These are phyloP conservation scores for Oryza coarctata DNA, from an alignment of 176 grass and related monocot genomes.

Conservation along the genomic window DNA sequence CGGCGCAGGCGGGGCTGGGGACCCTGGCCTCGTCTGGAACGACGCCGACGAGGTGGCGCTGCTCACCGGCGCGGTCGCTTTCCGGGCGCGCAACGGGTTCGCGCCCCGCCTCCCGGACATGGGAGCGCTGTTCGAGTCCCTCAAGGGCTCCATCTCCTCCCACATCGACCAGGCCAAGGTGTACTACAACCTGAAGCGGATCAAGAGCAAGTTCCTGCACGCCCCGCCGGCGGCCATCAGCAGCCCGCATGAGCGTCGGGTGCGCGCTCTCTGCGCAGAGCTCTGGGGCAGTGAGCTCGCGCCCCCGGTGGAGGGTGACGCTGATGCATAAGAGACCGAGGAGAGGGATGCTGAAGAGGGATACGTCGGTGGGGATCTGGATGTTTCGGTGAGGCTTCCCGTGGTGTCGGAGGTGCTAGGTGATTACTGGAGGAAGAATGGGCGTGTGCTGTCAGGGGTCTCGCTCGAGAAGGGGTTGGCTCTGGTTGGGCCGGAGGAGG, in stretches of 20 bases:
- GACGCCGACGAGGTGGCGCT: slow-evolving; percentile 60
- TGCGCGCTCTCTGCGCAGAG: slow-evolving; percentile 53
- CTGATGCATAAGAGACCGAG: slow-evolving; percentile 17
- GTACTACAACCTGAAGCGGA: slow-evolving; percentile 89
- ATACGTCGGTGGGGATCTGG: neutral
- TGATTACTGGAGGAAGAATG: slow-evolving; percentile 64
- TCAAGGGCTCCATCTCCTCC: slow-evolving; percentile 40
- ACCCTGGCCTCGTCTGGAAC: slow-evolving; percentile 43
- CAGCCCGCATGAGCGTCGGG: slow-evolving; percentile 48
- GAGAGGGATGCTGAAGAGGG: slow-evolving; percentile 21
- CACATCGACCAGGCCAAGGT: slow-evolving; percentile 61
- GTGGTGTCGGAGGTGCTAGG: slow-evolving; percentile 55
- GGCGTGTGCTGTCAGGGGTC: slow-evolving; percentile 40
- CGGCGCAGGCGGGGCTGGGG: neutral
- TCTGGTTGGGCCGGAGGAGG: slow-evolving; percentile 20
- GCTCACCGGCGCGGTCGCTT: slow-evolving; percentile 54
- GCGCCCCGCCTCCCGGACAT: slow-evolving; percentile 52
- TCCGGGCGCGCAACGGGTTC: slow-evolving; percentile 42
- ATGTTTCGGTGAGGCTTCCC: slow-evolving; percentile 21
- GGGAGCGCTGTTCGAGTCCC: slow-evolving; percentile 43
- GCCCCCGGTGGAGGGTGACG: neutral
- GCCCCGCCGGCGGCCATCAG: neutral
- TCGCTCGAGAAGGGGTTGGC: slow-evolving; percentile 59
- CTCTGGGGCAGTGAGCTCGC: slow-evolving; percentile 53
- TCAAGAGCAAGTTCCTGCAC: slow-evolving; percentile 81